Percentiles rank a stretch among this genome's conserved stretches.
Evolutionary conservation across 225 moss, liverwort and hornwort species (phyloP).

Genomic region (Antitrichia curtipendula): DNA sequence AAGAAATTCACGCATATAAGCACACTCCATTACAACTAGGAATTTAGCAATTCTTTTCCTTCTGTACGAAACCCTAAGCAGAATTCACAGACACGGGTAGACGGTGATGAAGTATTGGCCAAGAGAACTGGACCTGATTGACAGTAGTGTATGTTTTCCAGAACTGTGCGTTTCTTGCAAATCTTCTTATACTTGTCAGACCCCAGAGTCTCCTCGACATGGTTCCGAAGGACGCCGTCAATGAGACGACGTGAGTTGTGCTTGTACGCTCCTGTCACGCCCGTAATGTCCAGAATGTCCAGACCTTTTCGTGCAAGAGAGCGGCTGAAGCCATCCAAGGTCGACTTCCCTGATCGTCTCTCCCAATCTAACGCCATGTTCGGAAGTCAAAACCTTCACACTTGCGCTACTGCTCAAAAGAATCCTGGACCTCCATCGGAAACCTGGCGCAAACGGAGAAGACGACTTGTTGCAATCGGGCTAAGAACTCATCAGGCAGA

Average conservation of each 20-base stretch:
- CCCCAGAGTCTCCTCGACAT: constrained; percentile 29
- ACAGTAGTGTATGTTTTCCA: constrained; percentile 43
- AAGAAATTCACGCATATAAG: not conserved
- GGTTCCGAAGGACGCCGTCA: constrained; percentile 16
- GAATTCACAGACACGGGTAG: not conserved
- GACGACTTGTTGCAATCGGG: not conserved
- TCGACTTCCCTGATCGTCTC: constrained; percentile 22
- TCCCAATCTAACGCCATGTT: constrained; percentile 29
- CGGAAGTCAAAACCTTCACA: not conserved
- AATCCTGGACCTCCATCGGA: not conserved
- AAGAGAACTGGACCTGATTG: constrained; percentile 19
- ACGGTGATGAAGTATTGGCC: not conserved
- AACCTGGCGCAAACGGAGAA: not conserved
- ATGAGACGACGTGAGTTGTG: constrained; percentile 9
- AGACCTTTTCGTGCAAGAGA: constrained; percentile 32
- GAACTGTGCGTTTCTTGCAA: constrained; percentile 21
- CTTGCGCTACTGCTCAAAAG: not conserved
- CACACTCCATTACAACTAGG: not conserved
- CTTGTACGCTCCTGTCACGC: constrained; percentile 23
- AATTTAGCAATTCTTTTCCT: not conserved
- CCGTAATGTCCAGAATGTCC: constrained; percentile 36
- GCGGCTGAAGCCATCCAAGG: constrained; percentile 29
- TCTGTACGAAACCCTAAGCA: not conserved
- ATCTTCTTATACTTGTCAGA: constrained; percentile 19
- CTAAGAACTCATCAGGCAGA: not conserved